Conservation (phyloP, 1,284 basidiomycete species). For the Cutaneotrichosporon arboriforme region DNA sequence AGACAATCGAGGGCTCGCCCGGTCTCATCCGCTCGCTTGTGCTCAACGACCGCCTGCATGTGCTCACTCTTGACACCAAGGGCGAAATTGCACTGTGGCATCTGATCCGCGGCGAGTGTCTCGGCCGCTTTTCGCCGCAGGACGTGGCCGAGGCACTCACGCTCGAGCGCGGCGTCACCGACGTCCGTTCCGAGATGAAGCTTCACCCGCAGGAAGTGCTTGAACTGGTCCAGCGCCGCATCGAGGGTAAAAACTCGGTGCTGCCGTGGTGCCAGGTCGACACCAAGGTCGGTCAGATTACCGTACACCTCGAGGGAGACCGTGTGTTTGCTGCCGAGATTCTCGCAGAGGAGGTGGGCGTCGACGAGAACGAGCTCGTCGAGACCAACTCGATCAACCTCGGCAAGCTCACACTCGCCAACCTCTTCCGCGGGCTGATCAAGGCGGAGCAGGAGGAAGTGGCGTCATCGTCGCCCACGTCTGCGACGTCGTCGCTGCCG, state of each 20-base stretch:
- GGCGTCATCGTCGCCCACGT: conserved; percentile 15
- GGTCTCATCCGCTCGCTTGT: conserved; percentile 78
- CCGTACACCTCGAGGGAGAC: conserved; percentile 75
- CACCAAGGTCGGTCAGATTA: conserved; percentile 80
- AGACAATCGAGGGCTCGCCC: conserved; percentile 67
- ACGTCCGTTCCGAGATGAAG: conserved; percentile 43
- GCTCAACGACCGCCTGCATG: conserved; percentile 87
- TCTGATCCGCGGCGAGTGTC: conserved; percentile 69
- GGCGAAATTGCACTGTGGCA: conserved; percentile 85
- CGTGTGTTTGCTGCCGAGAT: conserved; percentile 89
- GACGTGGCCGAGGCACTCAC: conserved; percentile 59
- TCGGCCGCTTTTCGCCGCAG: conserved; percentile 62
- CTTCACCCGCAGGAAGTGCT: conserved; percentile 60
- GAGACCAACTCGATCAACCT: conserved; percentile 60
- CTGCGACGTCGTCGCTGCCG: conserved; percentile 21
- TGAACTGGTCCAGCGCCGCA: conserved; percentile 76
- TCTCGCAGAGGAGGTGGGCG: conserved; percentile 83
- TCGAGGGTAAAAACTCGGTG: conserved; percentile 87
- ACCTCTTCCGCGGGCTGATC: conserved; percentile 45
- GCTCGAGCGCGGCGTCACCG: conserved; percentile 33
- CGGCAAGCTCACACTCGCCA: conserved; percentile 47
- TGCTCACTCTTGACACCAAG: conserved; percentile 83
- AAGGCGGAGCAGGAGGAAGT: conserved; percentile 45
- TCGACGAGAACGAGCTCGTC: conserved; percentile 58
- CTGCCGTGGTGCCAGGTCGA: conserved; percentile 82